Conservation (phyloP, 257 asterid species). For the Pogostemon cablin region DNA sequence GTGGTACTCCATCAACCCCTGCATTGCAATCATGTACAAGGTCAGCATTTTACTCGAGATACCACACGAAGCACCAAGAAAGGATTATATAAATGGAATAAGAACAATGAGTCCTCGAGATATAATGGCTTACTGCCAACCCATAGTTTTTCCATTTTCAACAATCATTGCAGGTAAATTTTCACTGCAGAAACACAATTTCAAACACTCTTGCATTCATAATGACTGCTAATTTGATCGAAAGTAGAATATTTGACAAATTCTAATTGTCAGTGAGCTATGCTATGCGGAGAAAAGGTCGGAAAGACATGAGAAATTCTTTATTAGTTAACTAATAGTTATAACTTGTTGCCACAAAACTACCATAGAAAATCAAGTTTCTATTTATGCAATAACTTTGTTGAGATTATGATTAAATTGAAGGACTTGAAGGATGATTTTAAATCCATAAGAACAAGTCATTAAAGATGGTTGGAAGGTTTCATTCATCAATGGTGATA, state of each 20-base stretch:
- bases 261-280: neutral
- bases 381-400: neutral
- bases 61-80: neutral
- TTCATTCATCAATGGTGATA: neutral
- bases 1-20: conserved; percentile 68
- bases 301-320: neutral
- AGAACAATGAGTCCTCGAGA: no score
- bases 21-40: conserved; percentile 28
- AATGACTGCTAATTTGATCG: neutral
- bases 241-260: neutral
- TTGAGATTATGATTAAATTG: no score
- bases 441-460: neutral
- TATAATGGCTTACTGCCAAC: no score
- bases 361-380: neutral
- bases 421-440: neutral
- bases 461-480: neutral
- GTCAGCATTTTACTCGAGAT: conserved; percentile 12
- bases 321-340: neutral
- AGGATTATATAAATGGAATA: neutral
- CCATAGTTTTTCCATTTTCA: no score
- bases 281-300: neutral
- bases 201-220: no score
- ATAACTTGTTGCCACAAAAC: neutral
- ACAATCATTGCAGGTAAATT: neutral
- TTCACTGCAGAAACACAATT: neutral